These are phyloP conservation scores for Cryptococcus depauperatus DNA, from an alignment of 1,284 basidiomycete species.

Conservation along the genomic window DNA sequence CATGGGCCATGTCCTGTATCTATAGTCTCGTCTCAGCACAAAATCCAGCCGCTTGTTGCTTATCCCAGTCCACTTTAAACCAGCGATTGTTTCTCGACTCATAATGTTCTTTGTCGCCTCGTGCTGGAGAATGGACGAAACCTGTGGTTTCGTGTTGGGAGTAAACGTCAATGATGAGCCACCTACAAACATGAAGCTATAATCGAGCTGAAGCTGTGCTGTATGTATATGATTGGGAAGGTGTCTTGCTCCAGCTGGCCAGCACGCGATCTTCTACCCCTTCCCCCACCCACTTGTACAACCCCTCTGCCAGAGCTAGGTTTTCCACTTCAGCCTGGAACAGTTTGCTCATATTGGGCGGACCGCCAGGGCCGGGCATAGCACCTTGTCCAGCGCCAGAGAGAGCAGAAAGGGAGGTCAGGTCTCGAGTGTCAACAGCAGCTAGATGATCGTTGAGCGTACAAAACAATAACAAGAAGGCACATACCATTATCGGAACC, in stretches of 20 bases:
- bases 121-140: no score
- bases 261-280: conserved; percentile 72
- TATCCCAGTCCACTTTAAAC: no score
- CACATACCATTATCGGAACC: conserved; percentile 79
- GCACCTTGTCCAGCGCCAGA: conserved; percentile 52
- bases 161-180: not conserved
- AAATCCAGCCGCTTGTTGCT: no score
- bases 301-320: conserved; percentile 77
- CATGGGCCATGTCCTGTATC: no score
- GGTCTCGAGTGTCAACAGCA: conserved; percentile 66
- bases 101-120: no score
- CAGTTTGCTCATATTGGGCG: conserved; percentile 79
- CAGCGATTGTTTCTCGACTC: no score
- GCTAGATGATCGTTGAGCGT: conserved; percentile 46
- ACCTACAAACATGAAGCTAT: no score
- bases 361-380: conserved; percentile 49
- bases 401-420: conserved; percentile 60
- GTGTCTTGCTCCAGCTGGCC: conserved; percentile 61
- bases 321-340: conserved; percentile 91
- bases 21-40: no score
- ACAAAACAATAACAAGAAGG: conserved; percentile 5
- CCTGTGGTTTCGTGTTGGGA: not conserved
- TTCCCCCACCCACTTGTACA: conserved; percentile 71
- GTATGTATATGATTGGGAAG: not conserved
- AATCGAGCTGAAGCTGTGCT: not conserved